Conservation (phyloP, 164 flowering plant genomes). For the Sextonia rubra region DNA sequence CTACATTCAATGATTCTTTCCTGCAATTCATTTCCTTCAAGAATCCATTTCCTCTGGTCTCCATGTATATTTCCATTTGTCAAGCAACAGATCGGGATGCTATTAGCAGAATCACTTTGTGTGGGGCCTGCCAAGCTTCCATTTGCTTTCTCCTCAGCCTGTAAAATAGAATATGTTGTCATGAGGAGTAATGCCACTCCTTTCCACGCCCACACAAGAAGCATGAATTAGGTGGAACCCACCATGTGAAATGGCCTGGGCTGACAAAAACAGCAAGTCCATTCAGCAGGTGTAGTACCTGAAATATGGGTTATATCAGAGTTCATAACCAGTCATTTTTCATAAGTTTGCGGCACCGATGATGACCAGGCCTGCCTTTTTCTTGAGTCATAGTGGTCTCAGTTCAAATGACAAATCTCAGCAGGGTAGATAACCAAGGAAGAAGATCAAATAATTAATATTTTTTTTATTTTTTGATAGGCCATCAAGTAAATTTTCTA, state of each 20-base stretch:
- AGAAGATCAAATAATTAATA: background rate
- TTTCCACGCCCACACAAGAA: background rate
- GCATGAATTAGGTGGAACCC: background rate
- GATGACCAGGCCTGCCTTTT: too few relatives aligned
- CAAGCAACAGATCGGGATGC: constrained; percentile 3
- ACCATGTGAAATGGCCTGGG: background rate
- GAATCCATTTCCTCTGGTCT: constrained; percentile 3
- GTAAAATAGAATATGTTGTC: background rate
- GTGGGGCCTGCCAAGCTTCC: background rate
- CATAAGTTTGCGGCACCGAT: background rate
- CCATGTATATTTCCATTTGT: constrained; percentile 6
- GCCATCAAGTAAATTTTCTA: too few relatives aligned
- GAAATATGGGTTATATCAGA: background rate
- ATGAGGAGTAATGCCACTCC: background rate
- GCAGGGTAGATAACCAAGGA: background rate
- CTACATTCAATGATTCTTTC: constrained; percentile 31
- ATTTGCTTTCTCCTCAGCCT: constrained; percentile 3
- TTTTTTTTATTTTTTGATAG: too few relatives aligned
- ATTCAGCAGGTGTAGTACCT: background rate
- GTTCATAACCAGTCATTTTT: too few relatives aligned
- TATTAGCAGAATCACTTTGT: constrained; percentile 7
- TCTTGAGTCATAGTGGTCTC: background rate
- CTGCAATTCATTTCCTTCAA: constrained; percentile 14
- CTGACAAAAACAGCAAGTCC: background rate
- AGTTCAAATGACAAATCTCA: background rate